Conservation (phyloP, 371 early-diverging fungal genomes). For the Syncephalastrum contaminatum region DNA sequence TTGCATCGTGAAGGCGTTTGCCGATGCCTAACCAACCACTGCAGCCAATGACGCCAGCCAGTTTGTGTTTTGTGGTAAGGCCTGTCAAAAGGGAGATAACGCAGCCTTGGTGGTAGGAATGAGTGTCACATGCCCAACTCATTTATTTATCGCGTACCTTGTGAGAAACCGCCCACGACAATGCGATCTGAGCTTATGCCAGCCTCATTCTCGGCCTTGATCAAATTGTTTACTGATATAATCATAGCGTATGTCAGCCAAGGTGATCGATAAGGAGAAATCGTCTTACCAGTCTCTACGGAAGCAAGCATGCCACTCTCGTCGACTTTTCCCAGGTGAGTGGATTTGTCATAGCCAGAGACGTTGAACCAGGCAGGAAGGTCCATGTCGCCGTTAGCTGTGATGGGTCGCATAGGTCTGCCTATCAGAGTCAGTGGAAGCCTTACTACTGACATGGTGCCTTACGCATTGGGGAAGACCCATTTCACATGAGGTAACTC, state of each 20-base stretch:
- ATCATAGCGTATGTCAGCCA: too few relatives aligned
- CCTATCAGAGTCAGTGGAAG: background rate
- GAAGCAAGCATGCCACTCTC: conserved; percentile 75
- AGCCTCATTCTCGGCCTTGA: conserved; percentile 73
- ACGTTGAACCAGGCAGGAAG: conserved; percentile 78
- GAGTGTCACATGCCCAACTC: background rate
- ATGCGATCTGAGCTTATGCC: conserved; percentile 86
- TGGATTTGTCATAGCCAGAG: conserved; percentile 46
- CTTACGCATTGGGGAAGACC: conserved; percentile 82
- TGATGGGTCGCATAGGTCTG: conserved; percentile 7
- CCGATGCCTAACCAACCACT: conserved; percentile 82
- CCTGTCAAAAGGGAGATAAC: conserved; percentile 76
- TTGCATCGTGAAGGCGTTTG: conserved; percentile 49
- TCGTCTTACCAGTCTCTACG: conserved; percentile 46
- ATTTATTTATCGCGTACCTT: conserved; percentile 55
- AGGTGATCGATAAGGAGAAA: too few relatives aligned
- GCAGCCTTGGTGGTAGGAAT: conserved; percentile 34
- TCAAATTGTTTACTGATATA: conserved; percentile 63
- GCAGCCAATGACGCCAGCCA: conserved; percentile 65
- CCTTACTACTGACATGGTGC: background rate
- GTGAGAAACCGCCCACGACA: conserved; percentile 94
- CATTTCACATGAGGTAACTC: conserved; percentile 79
- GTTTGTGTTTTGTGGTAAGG: conserved; percentile 68
- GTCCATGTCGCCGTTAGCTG: conserved; percentile 6
- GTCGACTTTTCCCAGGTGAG: conserved; percentile 62